Percentiles rank a stretch among this genome's conserved stretches.
Conservation (phyloP, 2,329 filamentous ascomycete genomes). For the Tothia fuscella region DNA sequence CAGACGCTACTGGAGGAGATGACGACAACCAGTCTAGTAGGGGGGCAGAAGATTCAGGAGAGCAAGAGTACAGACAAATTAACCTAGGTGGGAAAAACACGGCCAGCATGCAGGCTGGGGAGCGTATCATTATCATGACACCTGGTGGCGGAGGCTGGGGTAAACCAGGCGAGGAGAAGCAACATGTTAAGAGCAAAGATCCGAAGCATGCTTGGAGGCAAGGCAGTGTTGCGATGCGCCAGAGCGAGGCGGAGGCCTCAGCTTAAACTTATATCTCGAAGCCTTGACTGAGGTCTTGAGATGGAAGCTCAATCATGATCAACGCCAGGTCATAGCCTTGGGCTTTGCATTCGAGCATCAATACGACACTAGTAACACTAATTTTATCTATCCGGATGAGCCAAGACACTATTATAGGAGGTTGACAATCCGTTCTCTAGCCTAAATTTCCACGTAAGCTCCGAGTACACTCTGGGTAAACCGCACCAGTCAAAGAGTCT, state of each 20-base stretch:
- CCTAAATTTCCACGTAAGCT: no score
- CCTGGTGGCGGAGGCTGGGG: conserved; percentile 76
- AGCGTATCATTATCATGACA: conserved; percentile 65
- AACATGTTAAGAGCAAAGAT: conserved; percentile 41
- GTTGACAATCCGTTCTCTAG: no score
- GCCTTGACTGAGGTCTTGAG: no score
- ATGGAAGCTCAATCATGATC: no score
- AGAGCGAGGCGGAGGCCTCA: conserved; percentile 39
- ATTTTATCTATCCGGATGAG: no score
- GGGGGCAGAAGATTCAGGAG: conserved; percentile 24
- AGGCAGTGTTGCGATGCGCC: conserved; percentile 44
- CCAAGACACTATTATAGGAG: no score
- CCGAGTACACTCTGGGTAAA: no score
- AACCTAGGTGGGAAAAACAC: conserved; percentile 73
- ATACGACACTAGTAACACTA: no score
- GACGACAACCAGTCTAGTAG: conserved; percentile 38
- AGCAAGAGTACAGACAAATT: conserved; percentile 47
- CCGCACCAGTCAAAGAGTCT: no score
- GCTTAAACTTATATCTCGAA: no score
- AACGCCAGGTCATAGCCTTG: no score
- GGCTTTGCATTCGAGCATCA: no score
- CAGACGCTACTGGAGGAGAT: conserved; percentile 9
- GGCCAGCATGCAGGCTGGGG: conserved; percentile 61
- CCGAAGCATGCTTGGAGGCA: conserved; percentile 47
- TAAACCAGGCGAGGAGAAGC: conserved; percentile 43